Evolutionary conservation across 768 basidiomycete genomes (phyloP).

Genomic region (Roridomyces roridus): DNA sequence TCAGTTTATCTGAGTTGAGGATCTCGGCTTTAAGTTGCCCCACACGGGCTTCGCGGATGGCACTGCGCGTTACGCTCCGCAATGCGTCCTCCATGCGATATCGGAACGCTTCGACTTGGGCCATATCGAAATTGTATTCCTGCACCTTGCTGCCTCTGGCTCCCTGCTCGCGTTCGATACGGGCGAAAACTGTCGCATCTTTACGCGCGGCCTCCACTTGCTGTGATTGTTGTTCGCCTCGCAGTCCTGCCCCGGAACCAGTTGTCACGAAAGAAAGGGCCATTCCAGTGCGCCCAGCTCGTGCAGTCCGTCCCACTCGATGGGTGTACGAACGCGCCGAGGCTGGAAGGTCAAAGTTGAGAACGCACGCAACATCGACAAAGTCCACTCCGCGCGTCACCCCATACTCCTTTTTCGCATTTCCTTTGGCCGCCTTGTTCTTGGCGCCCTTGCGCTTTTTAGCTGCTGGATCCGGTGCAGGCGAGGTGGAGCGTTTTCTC

Average conservation of each 20-base stretch:
- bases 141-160: conserved; percentile 67
- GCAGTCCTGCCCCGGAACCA: conserved; percentile 52
- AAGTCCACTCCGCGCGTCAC: conserved; percentile 97
- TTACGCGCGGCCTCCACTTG: conserved; percentile 45
- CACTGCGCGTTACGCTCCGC: conserved; percentile 83
- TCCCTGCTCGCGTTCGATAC: conserved; percentile 80
- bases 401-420: conserved; percentile 77
- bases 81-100: conserved; percentile 98
- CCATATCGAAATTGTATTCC: conserved; percentile 95
- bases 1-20: conserved; percentile 94
- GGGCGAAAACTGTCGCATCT: conserved; percentile 81
- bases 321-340: conserved; percentile 91
- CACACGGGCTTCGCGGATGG: conserved; percentile 88
- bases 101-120: conserved; percentile 95
- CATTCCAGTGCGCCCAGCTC: conserved; percentile 93
- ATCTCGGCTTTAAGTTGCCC: conserved; percentile 95
- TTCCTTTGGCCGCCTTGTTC: conserved; percentile 47
- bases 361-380: conserved; percentile 93
- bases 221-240: conserved; percentile 48
- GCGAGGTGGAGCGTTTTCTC: conserved; percentile 58
- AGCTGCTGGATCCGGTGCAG: conserved; percentile 42
- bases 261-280: conserved; percentile 89
- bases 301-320: conserved; percentile 94
- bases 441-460: conserved; percentile 57
- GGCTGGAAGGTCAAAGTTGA: conserved; percentile 97